Evolutionary conservation across 495 filamentous ascomycete species (phyloP).

Genomic region (Hypomontagnella submonticulosa): DNA sequence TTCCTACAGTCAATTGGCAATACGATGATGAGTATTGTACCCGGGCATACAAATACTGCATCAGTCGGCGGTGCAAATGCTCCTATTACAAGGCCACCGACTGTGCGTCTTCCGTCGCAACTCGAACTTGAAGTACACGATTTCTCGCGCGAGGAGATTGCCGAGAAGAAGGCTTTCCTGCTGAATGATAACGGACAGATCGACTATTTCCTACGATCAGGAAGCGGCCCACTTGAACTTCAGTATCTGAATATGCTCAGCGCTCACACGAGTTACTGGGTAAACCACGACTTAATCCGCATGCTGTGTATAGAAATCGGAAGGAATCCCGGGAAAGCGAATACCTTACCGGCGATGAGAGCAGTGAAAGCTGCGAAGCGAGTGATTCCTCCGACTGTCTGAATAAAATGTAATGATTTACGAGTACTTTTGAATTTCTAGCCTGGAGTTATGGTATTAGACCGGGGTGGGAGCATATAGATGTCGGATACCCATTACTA

Average conservation of each 20-base stretch:
- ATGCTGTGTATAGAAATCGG: slow-evolving; percentile 90
- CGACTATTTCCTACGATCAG: slow-evolving; percentile 84
- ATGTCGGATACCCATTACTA: slow-evolving; percentile 41
- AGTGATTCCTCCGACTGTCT: slow-evolving; percentile 28
- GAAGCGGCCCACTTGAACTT: slow-evolving; percentile 85
- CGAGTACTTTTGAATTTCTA: slow-evolving; percentile 13
- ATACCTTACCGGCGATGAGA: slow-evolving; percentile 73
- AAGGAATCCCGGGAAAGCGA: slow-evolving; percentile 72
- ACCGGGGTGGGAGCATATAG: slow-evolving; percentile 28
- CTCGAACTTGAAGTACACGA: slow-evolving; percentile 96
- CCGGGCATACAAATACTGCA: slow-evolving; percentile 40
- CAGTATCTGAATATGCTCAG: slow-evolving; percentile 98
- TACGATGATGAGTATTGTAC: slow-evolving; percentile 66
- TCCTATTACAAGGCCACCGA: slow-evolving; percentile 49
- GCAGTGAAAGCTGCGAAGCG: slow-evolving; percentile 74
- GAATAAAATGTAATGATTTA: slow-evolving; percentile 11
- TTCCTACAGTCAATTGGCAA: slow-evolving; percentile 74
- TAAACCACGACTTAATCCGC: slow-evolving; percentile 81
- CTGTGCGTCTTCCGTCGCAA: slow-evolving; percentile 81
- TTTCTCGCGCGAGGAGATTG: slow-evolving; percentile 90
- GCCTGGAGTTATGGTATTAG: slow-evolving; percentile 32
- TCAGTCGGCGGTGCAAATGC: slow-evolving; percentile 21
- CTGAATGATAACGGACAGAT: slow-evolving; percentile 97
- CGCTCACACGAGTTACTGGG: slow-evolving; percentile 97
- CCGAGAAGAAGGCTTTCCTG: slow-evolving; percentile 85